Evolutionary conservation across 306 rosid genomes (phyloP).

Genomic region (peach (Prunus persica)): Prunus_persica_NCBIv2 NC_034016.1:10357001-10357500

Average conservation of each 20-base stretch:
- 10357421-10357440: slow-evolving; percentile 64
- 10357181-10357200: slow-evolving; percentile 37
- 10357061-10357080: slow-evolving; percentile 93
- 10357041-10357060: slow-evolving; percentile 93
- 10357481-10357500: slow-evolving; percentile 98
- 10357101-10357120: slow-evolving; percentile 28
- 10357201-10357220: slow-evolving; percentile 85
- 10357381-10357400: not conserved
- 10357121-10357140: not conserved
- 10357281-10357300: slow-evolving; percentile 90
- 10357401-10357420: not conserved
- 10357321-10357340: slow-evolving; percentile 63
- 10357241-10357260: slow-evolving; percentile 96
- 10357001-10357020: slow-evolving; percentile 77
- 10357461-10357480: slow-evolving; percentile 77
- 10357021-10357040: slow-evolving; percentile 97
- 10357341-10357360: slow-evolving; percentile 13
- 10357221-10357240: slow-evolving; percentile 94
- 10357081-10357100: slow-evolving; percentile 94
- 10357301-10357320: slow-evolving; percentile 87
- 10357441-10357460: slow-evolving; percentile 74
- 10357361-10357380: slow-evolving; percentile 8
- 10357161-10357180: not conserved
- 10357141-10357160: no score
- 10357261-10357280: slow-evolving; percentile 97